Base-by-base conservation (phyloP, 441 rosid species). In the Kokia cookei region DNA sequence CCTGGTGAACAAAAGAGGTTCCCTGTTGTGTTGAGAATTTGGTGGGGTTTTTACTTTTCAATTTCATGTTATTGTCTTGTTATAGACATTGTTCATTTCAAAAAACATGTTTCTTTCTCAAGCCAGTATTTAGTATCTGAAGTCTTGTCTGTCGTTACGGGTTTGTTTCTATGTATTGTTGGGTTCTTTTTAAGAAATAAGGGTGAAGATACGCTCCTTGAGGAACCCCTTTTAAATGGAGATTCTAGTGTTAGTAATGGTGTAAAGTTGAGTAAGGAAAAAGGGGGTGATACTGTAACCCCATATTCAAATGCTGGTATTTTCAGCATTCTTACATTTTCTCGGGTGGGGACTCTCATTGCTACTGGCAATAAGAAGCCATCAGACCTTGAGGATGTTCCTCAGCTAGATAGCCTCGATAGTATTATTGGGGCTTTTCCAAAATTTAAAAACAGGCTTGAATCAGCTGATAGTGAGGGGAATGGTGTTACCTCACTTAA, bases 371-470 rank as follows among this genome's bases (percentile, higher is more conserved):
- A 91, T 65, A 92, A 87, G 87, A 93, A 93, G 82, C 72, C 86
- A 50, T 78, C 93, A 77, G 92, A 93, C 89, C 88, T 82, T 27
- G 86, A 91, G 65, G 96, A 95, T 80, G 94, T 93, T 75, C 95
- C 99, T 80, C 95, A 95, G 76, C 90, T 95, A 53, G 84, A 86
- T 75, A 70, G 60, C 53, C 45, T 50, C 42, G 93, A 91, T 77
- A 89, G 90, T 75, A 88, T 86, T 19, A 81, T 60, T 66, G 89
- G 84, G 67, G 77, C 79, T 2, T 89, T 83, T 73, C 82, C 87
- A 35, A 1, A 26, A 8, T 88, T 87, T 65, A 81, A 79, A 75
- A 79, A 72, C 66, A 84, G 84, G 79, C 88, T 93, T 7, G 86
- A 88, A 83, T 79, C 73, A 27, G 83, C 78, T 60, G 73, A 80